A percentile compares a stretch with the other conserved stretches of the same genome.
Conservation (phyloP, 176 grass and related monocot genomes). For the Elaeis guineensis region DNA sequence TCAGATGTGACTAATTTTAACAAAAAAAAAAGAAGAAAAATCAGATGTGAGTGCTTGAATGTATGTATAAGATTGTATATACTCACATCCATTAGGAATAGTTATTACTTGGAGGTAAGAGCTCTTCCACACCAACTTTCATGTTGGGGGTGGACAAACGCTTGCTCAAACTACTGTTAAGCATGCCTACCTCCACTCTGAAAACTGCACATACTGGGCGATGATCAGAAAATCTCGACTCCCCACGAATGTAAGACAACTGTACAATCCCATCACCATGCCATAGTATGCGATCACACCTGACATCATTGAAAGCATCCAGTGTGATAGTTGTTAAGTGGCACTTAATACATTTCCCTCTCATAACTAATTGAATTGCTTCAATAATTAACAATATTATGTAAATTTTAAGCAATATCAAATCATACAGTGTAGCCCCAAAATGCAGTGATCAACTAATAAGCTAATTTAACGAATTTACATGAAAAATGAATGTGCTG, state of each 20-base stretch:
- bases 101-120: slow-evolving; percentile 25
- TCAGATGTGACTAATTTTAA: too few species aligned
- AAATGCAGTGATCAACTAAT: too few species aligned
- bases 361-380: too few species aligned
- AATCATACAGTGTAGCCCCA: too few species aligned
- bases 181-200: slow-evolving; percentile 49
- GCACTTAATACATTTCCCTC: too few species aligned
- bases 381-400: too few species aligned
- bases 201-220: slow-evolving; percentile 68
- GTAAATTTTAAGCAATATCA: too few species aligned
- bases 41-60: too few species aligned
- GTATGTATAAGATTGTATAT: slow-evolving; percentile 12
- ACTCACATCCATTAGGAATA: slow-evolving; percentile 20
- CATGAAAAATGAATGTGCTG: too few species aligned
- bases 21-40: too few species aligned
- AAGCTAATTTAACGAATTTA: too few species aligned
- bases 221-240: slow-evolving; percentile 91
- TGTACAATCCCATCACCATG: slow-evolving; percentile 76
- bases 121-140: slow-evolving; percentile 71
- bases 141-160: slow-evolving; percentile 46
- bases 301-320: slow-evolving; percentile 6
- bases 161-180: slow-evolving; percentile 26
- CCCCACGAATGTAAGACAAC: slow-evolving; percentile 69
- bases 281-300: slow-evolving; percentile 93
- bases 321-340: too few species aligned